phyloP scores from a whole-genome alignment of 1,284 basidiomycete genomes.

The Xanthoconium separans region DNA sequence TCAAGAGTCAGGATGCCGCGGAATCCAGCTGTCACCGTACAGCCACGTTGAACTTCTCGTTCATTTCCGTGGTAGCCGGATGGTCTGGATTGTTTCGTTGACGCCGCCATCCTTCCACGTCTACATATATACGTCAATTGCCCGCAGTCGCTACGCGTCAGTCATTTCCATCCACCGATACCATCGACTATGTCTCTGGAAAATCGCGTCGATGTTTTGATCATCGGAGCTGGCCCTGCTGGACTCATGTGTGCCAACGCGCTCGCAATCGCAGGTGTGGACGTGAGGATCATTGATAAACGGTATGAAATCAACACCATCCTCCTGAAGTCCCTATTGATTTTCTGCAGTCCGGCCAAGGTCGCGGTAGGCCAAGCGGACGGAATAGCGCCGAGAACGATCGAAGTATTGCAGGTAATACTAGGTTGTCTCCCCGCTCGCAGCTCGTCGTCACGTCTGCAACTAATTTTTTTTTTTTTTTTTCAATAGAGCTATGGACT shows the following conservation, averaged over 20 bases:
- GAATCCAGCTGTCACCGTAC: too few species aligned
- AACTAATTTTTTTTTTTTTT: too few species aligned
- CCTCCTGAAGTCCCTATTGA: not conserved
- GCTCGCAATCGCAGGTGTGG: not conserved
- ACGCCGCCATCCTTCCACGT: too few species aligned
- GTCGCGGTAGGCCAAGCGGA: not conserved
- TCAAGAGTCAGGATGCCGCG: too few species aligned
- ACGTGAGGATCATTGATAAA: not conserved
- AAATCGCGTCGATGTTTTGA: slow-evolving; percentile 51
- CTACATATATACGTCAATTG: too few species aligned
- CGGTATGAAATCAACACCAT: not conserved
- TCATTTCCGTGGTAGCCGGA: too few species aligned
- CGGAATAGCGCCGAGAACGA: not conserved
- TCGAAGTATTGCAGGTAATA: not conserved
- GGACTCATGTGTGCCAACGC: not conserved
- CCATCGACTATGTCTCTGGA: slow-evolving; percentile 19
- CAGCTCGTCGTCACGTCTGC: not conserved
- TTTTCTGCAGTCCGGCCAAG: not conserved
- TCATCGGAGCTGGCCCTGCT: slow-evolving; percentile 46
- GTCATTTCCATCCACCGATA: not conserved
- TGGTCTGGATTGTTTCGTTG: too few species aligned
- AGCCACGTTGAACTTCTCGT: too few species aligned
- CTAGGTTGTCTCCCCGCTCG: not conserved
- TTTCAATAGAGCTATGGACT: slow-evolving; percentile 65
- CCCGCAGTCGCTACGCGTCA: too few species aligned